phyloP scores from a whole-genome alignment of 2,329 filamentous ascomycete genomes.

The Fusarium phyllophilum region DNA sequence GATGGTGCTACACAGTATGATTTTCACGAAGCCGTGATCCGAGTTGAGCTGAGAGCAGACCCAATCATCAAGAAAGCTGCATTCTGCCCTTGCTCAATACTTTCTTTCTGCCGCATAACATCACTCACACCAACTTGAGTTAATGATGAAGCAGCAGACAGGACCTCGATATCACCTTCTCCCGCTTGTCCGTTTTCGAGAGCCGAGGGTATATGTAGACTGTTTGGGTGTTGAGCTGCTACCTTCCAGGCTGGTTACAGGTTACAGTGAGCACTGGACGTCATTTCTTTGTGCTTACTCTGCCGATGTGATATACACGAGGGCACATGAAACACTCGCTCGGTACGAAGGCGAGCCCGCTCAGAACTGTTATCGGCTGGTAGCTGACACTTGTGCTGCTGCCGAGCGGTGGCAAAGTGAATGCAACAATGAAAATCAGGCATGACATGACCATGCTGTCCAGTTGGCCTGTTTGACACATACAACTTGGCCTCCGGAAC shows the following conservation, averaged over 20 bases:
- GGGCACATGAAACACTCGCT: background rate
- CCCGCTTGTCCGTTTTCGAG: constrained; percentile 19
- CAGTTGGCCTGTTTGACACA: background rate
- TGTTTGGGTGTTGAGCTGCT: background rate
- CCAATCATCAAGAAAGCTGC: constrained; percentile 13
- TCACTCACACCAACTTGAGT: background rate
- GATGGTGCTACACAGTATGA: constrained; percentile 9
- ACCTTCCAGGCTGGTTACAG: background rate
- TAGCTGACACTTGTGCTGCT: background rate
- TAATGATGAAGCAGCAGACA: background rate
- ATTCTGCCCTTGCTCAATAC: constrained; percentile 5
- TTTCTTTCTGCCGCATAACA: constrained; percentile 4
- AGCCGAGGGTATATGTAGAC: constrained; percentile 9
- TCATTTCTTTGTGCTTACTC: constrained; percentile 16
- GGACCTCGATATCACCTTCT: background rate
- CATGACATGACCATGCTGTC: background rate
- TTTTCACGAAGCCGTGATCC: background rate
- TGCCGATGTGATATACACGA: background rate
- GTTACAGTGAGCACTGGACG: background rate
- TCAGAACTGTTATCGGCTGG: background rate
- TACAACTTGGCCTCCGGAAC: background rate
- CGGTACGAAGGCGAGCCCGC: background rate
- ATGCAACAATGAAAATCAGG: background rate
- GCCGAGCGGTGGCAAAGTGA: background rate
- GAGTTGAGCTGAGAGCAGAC: constrained; percentile 1